Evolutionary conservation across 352 stramenopile species (phyloP).

Genomic region (Globisporangium cederbergense): DNA sequence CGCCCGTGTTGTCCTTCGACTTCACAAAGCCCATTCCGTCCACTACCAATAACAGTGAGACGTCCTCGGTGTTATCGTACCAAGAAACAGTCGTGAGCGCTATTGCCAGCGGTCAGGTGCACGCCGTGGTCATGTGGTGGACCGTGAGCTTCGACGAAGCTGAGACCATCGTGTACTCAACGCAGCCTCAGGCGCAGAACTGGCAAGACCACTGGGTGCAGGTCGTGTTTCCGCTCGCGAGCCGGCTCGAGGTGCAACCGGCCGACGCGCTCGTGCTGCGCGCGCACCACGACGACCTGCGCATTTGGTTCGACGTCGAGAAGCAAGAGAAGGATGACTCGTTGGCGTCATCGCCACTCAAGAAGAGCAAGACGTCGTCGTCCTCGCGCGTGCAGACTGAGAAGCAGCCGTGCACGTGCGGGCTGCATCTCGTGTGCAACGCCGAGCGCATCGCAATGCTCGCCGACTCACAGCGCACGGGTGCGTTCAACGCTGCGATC

Average conservation of each 20-base stretch:
- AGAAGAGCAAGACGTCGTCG: slow-evolving; percentile 35
- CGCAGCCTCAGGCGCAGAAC: slow-evolving; percentile 54
- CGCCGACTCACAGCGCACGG: slow-evolving; percentile 34
- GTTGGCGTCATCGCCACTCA: slow-evolving; percentile 5
- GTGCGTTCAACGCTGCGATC: slow-evolving; percentile 41
- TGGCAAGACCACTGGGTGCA: slow-evolving; percentile 86
- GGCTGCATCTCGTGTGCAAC: slow-evolving; percentile 78
- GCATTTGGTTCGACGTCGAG: slow-evolving; percentile 77
- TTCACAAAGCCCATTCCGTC: slow-evolving; percentile 45
- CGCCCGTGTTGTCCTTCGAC: slow-evolving; percentile 57
- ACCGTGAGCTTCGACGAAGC: slow-evolving; percentile 58
- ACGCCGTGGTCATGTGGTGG: slow-evolving; percentile 85
- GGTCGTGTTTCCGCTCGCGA: slow-evolving; percentile 63
- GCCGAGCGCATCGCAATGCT: slow-evolving; percentile 78
- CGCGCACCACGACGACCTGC: slow-evolving; percentile 68
- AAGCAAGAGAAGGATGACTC: slow-evolving; percentile 11
- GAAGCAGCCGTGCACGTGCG: slow-evolving; percentile 64
- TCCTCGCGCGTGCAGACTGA: slow-evolving; percentile 18
- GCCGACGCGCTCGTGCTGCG: slow-evolving; percentile 37
- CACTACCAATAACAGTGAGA: neutral
- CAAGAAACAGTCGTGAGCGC: slow-evolving; percentile 40
- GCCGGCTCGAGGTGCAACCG: slow-evolving; percentile 20
- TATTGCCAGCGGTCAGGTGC: slow-evolving; percentile 29
- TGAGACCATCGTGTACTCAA: slow-evolving; percentile 61
- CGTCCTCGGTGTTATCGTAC: slow-evolving; percentile 15